phyloP scores from a whole-genome alignment of 208 protist species.

The Jaenimonas drosophilae region DNA sequence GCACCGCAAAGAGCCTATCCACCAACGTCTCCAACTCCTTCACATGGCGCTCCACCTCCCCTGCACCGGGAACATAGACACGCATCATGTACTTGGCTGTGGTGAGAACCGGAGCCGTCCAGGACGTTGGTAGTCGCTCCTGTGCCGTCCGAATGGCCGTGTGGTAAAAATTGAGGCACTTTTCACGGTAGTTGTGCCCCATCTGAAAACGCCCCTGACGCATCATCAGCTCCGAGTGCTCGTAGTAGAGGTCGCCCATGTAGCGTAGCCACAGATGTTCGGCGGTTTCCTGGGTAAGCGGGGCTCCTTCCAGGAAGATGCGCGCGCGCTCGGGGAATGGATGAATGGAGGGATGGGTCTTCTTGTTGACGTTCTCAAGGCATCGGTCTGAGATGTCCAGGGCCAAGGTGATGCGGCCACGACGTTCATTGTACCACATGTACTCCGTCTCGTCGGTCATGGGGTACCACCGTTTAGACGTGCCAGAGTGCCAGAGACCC shows the following conservation, averaged over 20 bases:
- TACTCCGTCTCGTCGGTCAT: constrained; percentile 85
- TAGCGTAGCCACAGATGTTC: constrained; percentile 87
- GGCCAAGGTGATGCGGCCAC: constrained; percentile 68
- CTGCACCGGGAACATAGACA: constrained; percentile 55
- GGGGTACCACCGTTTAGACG: constrained; percentile 78
- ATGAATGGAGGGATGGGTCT: constrained; percentile 86
- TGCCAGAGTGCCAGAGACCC: constrained; percentile 74
- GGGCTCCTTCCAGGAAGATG: constrained; percentile 70
- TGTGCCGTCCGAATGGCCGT: constrained; percentile 64
- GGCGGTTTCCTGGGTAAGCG: constrained; percentile 83
- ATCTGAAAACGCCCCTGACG: constrained; percentile 72
- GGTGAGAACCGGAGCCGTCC: constrained; percentile 73
- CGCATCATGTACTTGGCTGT: constrained; percentile 76
- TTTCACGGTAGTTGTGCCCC: constrained; percentile 49
- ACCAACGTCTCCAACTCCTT: constrained; percentile 64
- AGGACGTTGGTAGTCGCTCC: constrained; percentile 74
- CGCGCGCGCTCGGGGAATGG: constrained; percentile 81
- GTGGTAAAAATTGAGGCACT: constrained; percentile 78
- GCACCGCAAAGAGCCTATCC: constrained; percentile 50
- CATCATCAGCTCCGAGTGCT: constrained; percentile 81
- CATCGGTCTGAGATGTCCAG: constrained; percentile 80
- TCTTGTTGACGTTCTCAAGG: constrained; percentile 85
- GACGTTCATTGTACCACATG: constrained; percentile 87
- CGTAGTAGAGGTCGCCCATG: constrained; percentile 83
- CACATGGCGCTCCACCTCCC: constrained; percentile 44